Percentiles rank a stretch among this genome's conserved stretches.
Evolutionary conservation across 148 eudicot species (phyloP).

Genomic region (Rhododendron williamsianum): DNA sequence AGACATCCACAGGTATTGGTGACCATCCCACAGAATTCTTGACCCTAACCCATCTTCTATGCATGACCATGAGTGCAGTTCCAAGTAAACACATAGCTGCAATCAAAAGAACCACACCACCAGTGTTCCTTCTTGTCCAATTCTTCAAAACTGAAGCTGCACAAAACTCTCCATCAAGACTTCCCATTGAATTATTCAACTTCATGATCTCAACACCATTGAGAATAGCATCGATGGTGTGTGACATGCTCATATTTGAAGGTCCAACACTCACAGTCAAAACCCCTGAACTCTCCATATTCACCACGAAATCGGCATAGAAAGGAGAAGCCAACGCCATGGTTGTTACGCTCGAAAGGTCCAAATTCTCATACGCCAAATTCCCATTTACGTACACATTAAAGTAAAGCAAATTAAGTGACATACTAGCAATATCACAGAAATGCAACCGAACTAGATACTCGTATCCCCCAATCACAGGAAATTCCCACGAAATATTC

Average conservation of each 20-base stretch:
- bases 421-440: conserved; percentile 77
- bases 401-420: conserved; percentile 50
- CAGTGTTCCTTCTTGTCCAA: conserved; percentile 24
- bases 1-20: conserved; percentile 47
- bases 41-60: conserved; percentile 33
- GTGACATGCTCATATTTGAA: conserved; percentile 46
- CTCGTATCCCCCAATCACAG: conserved; percentile 46
- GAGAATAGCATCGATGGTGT: conserved; percentile 56
- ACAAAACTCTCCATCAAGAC: conserved; percentile 65
- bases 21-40: conserved; percentile 52
- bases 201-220: conserved; percentile 82
- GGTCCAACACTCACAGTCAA: conserved; percentile 57
- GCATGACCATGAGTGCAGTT: conserved; percentile 53
- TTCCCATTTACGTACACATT: conserved; percentile 74
- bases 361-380: conserved; percentile 56
- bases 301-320: conserved; percentile 72
- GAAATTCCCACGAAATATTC: conserved; percentile 62
- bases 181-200: conserved; percentile 60
- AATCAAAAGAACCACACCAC: conserved; percentile 38
- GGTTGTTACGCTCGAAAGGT: conserved; percentile 36
- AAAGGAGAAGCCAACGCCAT: conserved; percentile 61
- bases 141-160: conserved; percentile 29
- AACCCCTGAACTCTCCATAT: conserved; percentile 33
- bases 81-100: conserved; percentile 57
- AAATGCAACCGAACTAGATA: conserved; percentile 78